Evolutionary conservation across 2,329 filamentous ascomycete genomes (phyloP), one percentile per base, ranked within the genome.

Genomic region (Neofusicoccum sp.): DNA sequence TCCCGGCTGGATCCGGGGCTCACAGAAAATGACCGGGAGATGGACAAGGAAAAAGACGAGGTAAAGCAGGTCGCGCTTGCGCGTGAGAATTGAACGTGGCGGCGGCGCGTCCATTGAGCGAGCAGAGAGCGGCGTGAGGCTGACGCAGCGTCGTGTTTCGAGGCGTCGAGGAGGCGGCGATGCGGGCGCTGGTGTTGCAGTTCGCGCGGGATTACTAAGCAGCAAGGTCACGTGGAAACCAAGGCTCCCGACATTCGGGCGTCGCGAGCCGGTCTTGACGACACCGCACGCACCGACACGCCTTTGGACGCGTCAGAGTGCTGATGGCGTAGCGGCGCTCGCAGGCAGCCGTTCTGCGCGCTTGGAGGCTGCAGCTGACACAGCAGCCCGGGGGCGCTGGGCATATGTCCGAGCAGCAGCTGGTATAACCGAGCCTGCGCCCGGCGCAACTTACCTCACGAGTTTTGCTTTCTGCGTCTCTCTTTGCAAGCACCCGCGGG

Each of bases 41-140:
- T 88, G 85, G 24, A 84, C 80, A 56, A 78, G 60, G 73, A 89
- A 89, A 76, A 88, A 88, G 40, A 80, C 65, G 4, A 88, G 76
- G 65, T 85, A 84, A 31, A 78, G 62, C 4, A 80, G 63, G 61
- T 82, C 80, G 20, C 70, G 71, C 68, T 79, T 80, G 48, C 79
- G 72, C 24, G 65, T 63, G 31, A 73, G 67, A 14, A 76, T 71
- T 1, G 68, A 67, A 3, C 60, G 58, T 20, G 44, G 45, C 16
- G 24, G 12, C 3, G 45, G 51, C 7, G n/a, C 34, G 7, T 20
- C 51, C 51, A 56, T 56, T 56, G 38, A 24, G 51, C 7, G 4
- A n/a, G 11, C 51, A 28, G 24, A 7, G 4, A 5, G 6, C 28
- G 51, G 38, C 20, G 4, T 1, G 49, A 43, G 26, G 36, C 38